Evolutionary conservation across 2,329 filamentous ascomycete genomes (phyloP).

Genomic region (Beauveria brongniartii): DNA sequence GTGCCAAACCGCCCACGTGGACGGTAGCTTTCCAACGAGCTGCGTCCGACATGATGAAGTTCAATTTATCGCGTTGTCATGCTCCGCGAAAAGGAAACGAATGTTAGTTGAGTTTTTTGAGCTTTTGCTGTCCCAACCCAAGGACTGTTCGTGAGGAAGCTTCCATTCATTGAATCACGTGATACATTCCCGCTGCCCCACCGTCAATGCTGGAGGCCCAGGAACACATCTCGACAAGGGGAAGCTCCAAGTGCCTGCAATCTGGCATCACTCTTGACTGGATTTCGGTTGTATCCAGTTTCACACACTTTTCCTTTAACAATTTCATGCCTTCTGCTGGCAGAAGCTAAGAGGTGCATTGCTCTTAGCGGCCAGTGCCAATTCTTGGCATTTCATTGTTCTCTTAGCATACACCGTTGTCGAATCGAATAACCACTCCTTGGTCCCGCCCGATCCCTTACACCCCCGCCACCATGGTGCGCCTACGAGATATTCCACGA

Average conservation of each 20-base stretch:
- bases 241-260: conserved; percentile 32
- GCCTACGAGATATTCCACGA: conserved; percentile 89
- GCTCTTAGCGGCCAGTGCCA: conserved; percentile 15
- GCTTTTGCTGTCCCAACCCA: background rate
- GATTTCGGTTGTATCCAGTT: conserved; percentile 3
- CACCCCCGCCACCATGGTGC: conserved; percentile 63
- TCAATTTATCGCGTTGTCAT: background rate
- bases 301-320: conserved; percentile 13
- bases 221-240: conserved; percentile 11
- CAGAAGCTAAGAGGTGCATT: conserved; percentile 21
- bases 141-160: background rate
- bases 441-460: conserved; percentile 18
- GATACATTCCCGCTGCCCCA: conserved; percentile 11
- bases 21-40: conserved; percentile 83
- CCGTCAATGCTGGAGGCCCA: background rate
- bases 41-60: conserved; percentile 62
- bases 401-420: conserved; percentile 12
- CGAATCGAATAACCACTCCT: conserved; percentile 12
- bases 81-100: background rate
- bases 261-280: conserved; percentile 35
- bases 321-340: conserved; percentile 22
- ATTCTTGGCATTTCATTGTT: conserved; percentile 15
- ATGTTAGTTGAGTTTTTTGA: background rate
- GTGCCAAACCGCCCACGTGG: conserved; percentile 83
- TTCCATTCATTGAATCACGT: conserved; percentile 19